Conservation (phyloP, 1,139 yeast species). For the Geotrichum australiense region DNA sequence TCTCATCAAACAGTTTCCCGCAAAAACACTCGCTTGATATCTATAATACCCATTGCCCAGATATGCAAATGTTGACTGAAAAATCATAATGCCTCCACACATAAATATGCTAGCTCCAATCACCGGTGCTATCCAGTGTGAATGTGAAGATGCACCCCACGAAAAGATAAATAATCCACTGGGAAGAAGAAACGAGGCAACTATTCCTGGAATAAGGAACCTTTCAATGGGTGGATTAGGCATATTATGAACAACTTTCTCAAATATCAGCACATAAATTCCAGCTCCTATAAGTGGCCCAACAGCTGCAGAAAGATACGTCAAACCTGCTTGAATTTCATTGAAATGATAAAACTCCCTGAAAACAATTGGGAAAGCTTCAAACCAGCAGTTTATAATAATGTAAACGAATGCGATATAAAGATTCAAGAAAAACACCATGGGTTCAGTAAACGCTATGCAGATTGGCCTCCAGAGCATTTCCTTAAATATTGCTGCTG, state of each 20-base stretch:
- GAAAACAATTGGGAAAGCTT: conserved; percentile 55
- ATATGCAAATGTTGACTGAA: conserved; percentile 65
- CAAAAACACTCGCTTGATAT: conserved; percentile 51
- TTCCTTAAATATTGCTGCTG: conserved; percentile 33
- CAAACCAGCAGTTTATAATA: conserved; percentile 51
- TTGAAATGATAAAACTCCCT: conserved; percentile 42
- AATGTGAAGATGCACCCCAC: conserved; percentile 55
- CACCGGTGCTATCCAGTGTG: conserved; percentile 78
- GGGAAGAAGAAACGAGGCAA: conserved; percentile 58
- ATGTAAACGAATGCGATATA: conserved; percentile 52
- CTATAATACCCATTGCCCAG: conserved; percentile 73
- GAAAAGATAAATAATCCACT: conserved; percentile 71
- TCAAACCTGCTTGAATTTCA: conserved; percentile 43
- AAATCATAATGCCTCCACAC: conserved; percentile 62
- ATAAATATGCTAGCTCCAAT: conserved; percentile 82
- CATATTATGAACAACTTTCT: no score
- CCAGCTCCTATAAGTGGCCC: conserved; percentile 36
- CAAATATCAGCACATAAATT: conserved; percentile 15
- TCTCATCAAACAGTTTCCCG: conserved; percentile 46
- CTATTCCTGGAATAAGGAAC: conserved; percentile 33
- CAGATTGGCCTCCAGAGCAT: conserved; percentile 42
- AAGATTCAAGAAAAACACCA: conserved; percentile 34
- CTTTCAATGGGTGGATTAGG: conserved; percentile 15
- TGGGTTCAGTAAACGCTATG: conserved; percentile 35
- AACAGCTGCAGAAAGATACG: conserved; percentile 41